A percentile compares a stretch with the other conserved stretches of the same genome.
Evolutionary conservation across 139 green algal genomes (phyloP).

Genomic region (Pseudopediastrum boryanum): DNA sequence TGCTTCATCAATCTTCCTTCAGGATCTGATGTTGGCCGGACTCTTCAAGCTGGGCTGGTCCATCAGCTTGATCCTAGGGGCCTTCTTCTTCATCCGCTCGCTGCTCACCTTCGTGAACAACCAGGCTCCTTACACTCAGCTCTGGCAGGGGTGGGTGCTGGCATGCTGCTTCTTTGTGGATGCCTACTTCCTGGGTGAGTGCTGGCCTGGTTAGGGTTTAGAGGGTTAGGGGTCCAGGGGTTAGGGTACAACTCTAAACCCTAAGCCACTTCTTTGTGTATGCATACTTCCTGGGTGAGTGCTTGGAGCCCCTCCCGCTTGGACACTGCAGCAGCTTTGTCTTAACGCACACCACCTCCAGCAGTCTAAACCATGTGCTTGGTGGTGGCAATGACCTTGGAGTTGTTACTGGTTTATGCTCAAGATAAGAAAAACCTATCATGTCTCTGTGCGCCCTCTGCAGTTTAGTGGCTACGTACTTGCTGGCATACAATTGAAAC

Average conservation of each 20-base stretch:
- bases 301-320: neutral
- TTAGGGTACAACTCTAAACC: neutral
- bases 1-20: conserved; percentile 27
- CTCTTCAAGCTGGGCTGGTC: conserved; percentile 43
- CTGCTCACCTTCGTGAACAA: conserved; percentile 25
- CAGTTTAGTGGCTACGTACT: too few species aligned
- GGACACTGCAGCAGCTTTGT: neutral
- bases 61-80: neutral
- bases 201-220: too few species aligned
- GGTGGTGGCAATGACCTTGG: too few species aligned
- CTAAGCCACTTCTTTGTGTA: neutral
- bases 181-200: conserved; percentile 52
- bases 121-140: conserved; percentile 3
- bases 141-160: conserved; percentile 58
- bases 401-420: too few species aligned
- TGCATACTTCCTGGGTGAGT: neutral
- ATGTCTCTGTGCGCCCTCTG: too few species aligned
- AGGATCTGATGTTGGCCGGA: conserved; percentile 27
- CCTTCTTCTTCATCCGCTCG: neutral
- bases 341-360: neutral
- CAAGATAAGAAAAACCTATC: too few species aligned
- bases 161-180: conserved; percentile 57
- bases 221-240: neutral
- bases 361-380: neutral
- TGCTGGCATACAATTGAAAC: too few species aligned